Conservation (phyloP, 441 rosid species). For the Melastoma candidum region DNA sequence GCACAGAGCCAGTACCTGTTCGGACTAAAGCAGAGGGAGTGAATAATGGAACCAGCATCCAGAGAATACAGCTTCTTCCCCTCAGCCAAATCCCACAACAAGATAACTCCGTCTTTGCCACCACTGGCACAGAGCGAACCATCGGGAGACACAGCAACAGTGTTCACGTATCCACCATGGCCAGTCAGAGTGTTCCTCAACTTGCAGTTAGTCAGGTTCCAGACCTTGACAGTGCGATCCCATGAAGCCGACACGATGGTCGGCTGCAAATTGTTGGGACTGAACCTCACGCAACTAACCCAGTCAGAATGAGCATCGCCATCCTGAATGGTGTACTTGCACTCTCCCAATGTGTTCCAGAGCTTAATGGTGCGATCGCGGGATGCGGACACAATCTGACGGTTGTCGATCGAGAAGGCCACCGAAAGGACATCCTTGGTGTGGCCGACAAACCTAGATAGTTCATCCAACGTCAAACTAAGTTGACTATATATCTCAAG, state of each 20-base stretch:
- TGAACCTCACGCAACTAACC: slow-evolving; percentile 89
- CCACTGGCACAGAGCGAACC: slow-evolving; percentile 97
- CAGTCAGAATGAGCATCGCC: slow-evolving; percentile 69
- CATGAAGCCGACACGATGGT: slow-evolving; percentile 82
- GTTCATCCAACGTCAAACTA: not conserved
- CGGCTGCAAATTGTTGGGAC: slow-evolving; percentile 69
- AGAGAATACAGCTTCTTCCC: slow-evolving; percentile 87
- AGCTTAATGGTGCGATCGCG: too few relatives aligned
- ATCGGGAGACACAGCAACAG: slow-evolving; percentile 93
- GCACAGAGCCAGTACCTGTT: slow-evolving; percentile 98
- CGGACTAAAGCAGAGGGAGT: slow-evolving; percentile 84
- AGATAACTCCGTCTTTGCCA: slow-evolving; percentile 79
- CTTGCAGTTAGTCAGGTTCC: slow-evolving; percentile 37
- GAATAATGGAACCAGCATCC: slow-evolving; percentile 66
- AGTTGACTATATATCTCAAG: not conserved
- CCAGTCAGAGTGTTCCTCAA: slow-evolving; percentile 48
- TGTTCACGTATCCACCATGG: slow-evolving; percentile 75
- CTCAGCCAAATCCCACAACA: slow-evolving; percentile 92
- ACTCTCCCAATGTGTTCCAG: too few relatives aligned
- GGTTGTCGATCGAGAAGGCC: too few relatives aligned
- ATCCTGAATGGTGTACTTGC: slow-evolving; percentile 14
- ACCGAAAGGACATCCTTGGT: slow-evolving; percentile 20
- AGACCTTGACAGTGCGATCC: slow-evolving; percentile 80
- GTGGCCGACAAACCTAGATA: slow-evolving; percentile 60
- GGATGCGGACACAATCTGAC: too few relatives aligned